Evolutionary conservation across 768 basidiomycete species (phyloP), one percentile per base, ranked within the genome.

Genomic region (Lyophyllum semitale): DNA sequence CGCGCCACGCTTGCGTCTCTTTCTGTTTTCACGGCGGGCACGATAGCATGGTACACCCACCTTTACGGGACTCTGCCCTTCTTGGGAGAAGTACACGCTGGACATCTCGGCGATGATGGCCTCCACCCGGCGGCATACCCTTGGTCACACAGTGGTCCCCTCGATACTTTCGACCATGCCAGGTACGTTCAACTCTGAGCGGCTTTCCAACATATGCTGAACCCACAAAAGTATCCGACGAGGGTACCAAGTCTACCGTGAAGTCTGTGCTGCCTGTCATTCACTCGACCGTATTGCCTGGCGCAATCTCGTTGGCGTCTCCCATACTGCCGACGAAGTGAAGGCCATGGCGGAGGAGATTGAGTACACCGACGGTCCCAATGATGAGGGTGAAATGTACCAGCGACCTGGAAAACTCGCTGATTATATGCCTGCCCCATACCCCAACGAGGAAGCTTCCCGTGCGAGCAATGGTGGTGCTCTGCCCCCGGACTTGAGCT

Each of bases 271-370:
- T 15, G 94, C 97, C 11, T 99, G 97, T 74, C 97, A 99, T 73
- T 99, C 97, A 30, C 87, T 99, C 53, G 93, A 99, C 78, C 94
- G 97, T 65, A 95, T 99, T 68, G 97, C 97, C 55, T 99, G 97
- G 97, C 93, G 97, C 70, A 99, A 98, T 78, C 80, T 99, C 55
- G 97, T 99, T 61, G 97, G 95, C 67, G 94, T 98, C 52, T 97
- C 95, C 26, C 97, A 99, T 77, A 93, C 90, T 63, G 96, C 80
- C 40, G 91, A 94, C 60, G 95, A 99, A 76, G 80, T 80, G 51
- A 90, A 91, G 72, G 78, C 80, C 2, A 84, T 98, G 89, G 97
- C 97, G 9, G 97, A 97, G 76, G 96, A 98, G 67, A 79, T 95
- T 54, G 97, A 99, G 73, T 99, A 98, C 74, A 82, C 85, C 66